phyloP scores from a whole-genome alignment of 2,329 filamentous ascomycete species.

The Rhynchosporium secalis region DNA sequence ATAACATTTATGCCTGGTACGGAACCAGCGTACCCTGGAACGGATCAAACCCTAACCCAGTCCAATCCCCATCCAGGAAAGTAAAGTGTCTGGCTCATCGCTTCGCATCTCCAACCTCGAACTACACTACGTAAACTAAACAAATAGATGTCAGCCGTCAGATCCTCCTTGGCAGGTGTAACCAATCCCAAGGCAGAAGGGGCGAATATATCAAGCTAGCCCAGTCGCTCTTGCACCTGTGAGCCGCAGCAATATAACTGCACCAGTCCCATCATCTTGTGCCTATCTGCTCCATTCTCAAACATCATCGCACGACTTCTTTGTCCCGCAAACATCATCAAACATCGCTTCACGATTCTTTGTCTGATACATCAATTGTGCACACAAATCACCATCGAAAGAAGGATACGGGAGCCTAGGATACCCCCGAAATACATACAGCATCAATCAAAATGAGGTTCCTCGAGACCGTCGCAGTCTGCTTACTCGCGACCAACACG shows the following conservation, averaged over 20 bases:
- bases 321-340: neutral
- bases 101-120: neutral
- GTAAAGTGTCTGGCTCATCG: too few relatives aligned
- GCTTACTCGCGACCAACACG: slow-evolving; percentile 25
- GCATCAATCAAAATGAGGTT: slow-evolving; percentile 27
- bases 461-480: slow-evolving; percentile 21
- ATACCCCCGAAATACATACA: neutral
- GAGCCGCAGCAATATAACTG: slow-evolving; percentile 2
- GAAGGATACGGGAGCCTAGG: neutral
- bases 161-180: neutral
- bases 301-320: neutral
- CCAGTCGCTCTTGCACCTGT: neutral
- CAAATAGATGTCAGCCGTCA: too few relatives aligned
- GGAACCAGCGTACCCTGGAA: neutral
- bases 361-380: slow-evolving; percentile 8
- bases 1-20: too few relatives aligned
- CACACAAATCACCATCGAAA: neutral
- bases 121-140: too few relatives aligned
- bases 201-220: neutral
- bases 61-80: too few relatives aligned
- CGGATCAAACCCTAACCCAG: neutral
- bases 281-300: neutral
- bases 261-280: neutral
- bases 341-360: neutral
- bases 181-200: neutral